Base-by-base conservation (phyloP, 1,139 yeast genomes). In the Debaryomycetaceae sp. region DNA sequence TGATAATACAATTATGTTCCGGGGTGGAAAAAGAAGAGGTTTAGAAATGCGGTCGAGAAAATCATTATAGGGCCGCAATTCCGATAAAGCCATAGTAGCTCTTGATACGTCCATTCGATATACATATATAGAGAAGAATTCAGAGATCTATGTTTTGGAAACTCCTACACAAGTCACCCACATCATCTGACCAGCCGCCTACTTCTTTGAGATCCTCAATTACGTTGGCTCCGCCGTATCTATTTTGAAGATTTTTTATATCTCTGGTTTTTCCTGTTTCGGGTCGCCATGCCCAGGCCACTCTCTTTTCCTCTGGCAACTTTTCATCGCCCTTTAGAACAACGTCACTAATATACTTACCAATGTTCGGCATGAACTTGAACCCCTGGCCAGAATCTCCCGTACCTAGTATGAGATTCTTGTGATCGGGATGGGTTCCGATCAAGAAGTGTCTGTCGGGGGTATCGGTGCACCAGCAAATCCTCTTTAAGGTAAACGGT, bases 381-480 rank as follows among this genome's bases (percentile, higher is more conserved):
- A 59, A 70, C 2, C 61, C 75, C 49, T 70, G 74, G 3, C 75
- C 75, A 5, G 75, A 65, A 48, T 69, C 76, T 6, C 63, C 63
- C 7, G 61, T 53, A 13, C 53, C 61, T 17, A 57, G 35, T 33
- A 53, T 34, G 18, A 58, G 37, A 6, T 47, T 46, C 26, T 40
- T 40, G 33, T 43, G 39, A 1, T 40, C 41, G 1, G 64, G 63
- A 38, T 51, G 58, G 9, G 47, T 48, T 17, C 52, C 43, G 33
- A 58, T 47, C 19, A 58, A 38, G 36, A 58, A 58, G 30, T 56
- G 51, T 15, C 57, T 44, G 39, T 56, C 57, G 5, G 57, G 51
- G 4, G 63, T 53, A 40, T 58, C 63, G 7, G 59, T 50, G 39
- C 57, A 51, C 63, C 63, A 58, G 42, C 63, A 58, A 11, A 56